A percentile compares a stretch with the other conserved stretches of the same genome.
phyloP scores from a whole-genome alignment of 2,329 filamentous ascomycete genomes.

The Fusarium dlaminii region DNA sequence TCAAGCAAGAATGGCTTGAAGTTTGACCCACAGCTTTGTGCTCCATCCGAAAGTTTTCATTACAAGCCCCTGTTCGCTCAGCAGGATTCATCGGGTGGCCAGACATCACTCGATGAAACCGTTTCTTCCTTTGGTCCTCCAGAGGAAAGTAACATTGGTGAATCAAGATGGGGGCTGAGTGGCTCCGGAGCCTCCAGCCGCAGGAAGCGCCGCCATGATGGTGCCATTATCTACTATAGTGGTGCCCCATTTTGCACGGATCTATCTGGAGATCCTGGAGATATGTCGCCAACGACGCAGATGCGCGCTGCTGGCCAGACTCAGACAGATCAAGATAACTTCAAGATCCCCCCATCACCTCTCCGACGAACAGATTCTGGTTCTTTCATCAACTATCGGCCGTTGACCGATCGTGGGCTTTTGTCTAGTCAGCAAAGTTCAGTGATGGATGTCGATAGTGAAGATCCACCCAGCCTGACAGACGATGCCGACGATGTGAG shows the following conservation, averaged over 20 bases:
- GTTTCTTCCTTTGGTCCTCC: slow-evolving; percentile 58
- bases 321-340: slow-evolving; percentile 32
- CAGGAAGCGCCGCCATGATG: slow-evolving; percentile 68
- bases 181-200: slow-evolving; percentile 59
- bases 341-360: slow-evolving; percentile 36
- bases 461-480: slow-evolving; percentile 44
- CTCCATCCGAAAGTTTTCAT: slow-evolving; percentile 62
- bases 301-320: slow-evolving; percentile 58
- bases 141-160: slow-evolving; percentile 60
- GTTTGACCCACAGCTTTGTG: slow-evolving; percentile 50
- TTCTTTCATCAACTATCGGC: slow-evolving; percentile 59
- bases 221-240: slow-evolving; percentile 85
- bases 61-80: slow-evolving; percentile 72
- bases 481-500: slow-evolving; percentile 50
- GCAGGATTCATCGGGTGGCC: slow-evolving; percentile 57
- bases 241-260: slow-evolving; percentile 85
- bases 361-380: slow-evolving; percentile 59
- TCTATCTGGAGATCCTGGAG: slow-evolving; percentile 72
- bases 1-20: slow-evolving; percentile 54
- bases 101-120: slow-evolving; percentile 60
- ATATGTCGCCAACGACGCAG: slow-evolving; percentile 58
- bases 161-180: slow-evolving; percentile 58
- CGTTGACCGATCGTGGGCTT: slow-evolving; percentile 55
- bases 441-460: slow-evolving; percentile 44
- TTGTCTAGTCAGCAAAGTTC: slow-evolving; percentile 21